Evolutionary conservation across 1,139 yeast species (phyloP), one percentile per base, ranked within the genome.

Genomic region (Geotrichum australiense): DNA sequence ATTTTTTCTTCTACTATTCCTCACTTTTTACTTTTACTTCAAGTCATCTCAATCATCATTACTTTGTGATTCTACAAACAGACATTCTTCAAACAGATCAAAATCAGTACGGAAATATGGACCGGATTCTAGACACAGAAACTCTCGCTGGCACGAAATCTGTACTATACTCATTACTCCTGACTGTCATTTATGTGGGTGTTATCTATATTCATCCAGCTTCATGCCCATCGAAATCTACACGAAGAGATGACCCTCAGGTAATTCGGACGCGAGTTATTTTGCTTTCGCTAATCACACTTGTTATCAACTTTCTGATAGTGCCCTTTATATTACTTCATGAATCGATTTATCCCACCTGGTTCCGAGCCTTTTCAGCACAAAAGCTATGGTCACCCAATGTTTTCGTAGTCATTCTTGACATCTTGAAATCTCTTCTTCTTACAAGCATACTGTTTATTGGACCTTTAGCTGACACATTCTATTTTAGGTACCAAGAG

Each of bases 391-490:
- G 65, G 15, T 41, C 43, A 12, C 27, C 45, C 16, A 37, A 43
- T 25, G 42, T 37, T 2, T 16, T 46, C n/a, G 37, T 34, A 18
- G 33, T 47, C 12, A 34, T 51, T 12, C 25, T 48, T 16, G 54
- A 52, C 15, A 48, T 56, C 8, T 19, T 58, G 3, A 20, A 47
- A 18, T 50, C 56, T 3, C 68, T 69, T 35, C 24, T 59, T 12
- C 37, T 47, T 30, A 56, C 62, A 1, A 52, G 52, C 5, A 46
- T 55, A n/a, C 48, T 35, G 65, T 81, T 76, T 52, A 51, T 67
- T 16, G 93, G 89, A 0, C 84, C 87, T 0, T 53, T 83, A 2
- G 50, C 66, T 3, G 74, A 78, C 39, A 64, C 70, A 43, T 15
- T 35, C 61, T 20, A 48, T 62, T 29, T 59, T 57, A 50, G 52